Conservation (phyloP, 2,329 filamentous ascomycete genomes). For the Penicillium sp. region DNA sequence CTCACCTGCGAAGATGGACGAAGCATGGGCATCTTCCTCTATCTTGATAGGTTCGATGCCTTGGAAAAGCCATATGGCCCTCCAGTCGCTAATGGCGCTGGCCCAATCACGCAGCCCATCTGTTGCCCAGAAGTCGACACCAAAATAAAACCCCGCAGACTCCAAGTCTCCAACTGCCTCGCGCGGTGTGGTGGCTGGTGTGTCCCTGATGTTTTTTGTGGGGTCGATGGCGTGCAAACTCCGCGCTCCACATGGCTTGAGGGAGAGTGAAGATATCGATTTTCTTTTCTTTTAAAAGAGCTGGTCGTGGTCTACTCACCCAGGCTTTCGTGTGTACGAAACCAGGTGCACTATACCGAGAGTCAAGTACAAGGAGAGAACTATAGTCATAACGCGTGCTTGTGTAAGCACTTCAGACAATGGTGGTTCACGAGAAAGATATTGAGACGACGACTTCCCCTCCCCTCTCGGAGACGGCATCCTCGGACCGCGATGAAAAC, state of each 20-base stretch:
- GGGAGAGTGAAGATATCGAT: neutral
- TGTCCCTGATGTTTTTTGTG: conserved; percentile 1
- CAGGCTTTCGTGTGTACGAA: neutral
- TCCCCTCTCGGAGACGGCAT: conserved; percentile 7
- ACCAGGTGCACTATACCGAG: neutral
- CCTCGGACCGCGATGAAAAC: conserved; percentile 37
- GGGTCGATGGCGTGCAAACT: neutral
- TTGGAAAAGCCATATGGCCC: neutral
- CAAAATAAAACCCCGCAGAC: neutral
- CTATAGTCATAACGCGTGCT: neutral
- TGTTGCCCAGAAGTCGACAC: neutral
- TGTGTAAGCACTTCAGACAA: neutral
- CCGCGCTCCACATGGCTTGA: neutral
- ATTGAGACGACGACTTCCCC: conserved; percentile 13
- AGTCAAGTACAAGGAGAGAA: neutral
- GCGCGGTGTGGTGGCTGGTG: neutral
- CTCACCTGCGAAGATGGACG: neutral
- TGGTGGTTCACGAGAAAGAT: conserved; percentile 10
- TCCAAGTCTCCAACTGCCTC: neutral
- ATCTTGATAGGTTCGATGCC: neutral
- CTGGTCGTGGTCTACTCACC: neutral
- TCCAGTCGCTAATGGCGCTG: neutral
- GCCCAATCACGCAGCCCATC: neutral
- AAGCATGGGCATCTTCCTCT: neutral
- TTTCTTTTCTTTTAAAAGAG: neutral